Evolutionary conservation across 2,329 filamentous ascomycete genomes (phyloP).

Genomic region (Aureobasidium uvarum): DNA sequence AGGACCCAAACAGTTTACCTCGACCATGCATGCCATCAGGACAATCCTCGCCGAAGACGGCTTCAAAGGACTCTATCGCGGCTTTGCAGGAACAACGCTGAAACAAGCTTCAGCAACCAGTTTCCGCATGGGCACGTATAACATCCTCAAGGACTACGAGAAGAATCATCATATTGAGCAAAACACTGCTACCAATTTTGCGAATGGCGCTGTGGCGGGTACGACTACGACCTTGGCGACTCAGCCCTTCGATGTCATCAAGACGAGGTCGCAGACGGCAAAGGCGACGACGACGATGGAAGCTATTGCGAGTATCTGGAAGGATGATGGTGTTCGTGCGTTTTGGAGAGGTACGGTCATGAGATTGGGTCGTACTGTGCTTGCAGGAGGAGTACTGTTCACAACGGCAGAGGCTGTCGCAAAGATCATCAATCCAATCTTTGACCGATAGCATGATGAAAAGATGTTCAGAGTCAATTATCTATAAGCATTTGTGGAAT

Average conservation of each 20-base stretch:
- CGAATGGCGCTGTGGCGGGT: slow-evolving; percentile 60
- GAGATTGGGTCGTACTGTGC: slow-evolving; percentile 62
- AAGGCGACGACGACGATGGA: slow-evolving; percentile 57
- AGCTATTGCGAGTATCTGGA: slow-evolving; percentile 55
- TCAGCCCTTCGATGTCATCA: slow-evolving; percentile 63
- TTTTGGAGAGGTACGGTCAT: slow-evolving; percentile 69
- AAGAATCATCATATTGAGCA: slow-evolving; percentile 49
- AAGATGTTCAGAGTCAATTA: no score
- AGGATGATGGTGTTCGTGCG: slow-evolving; percentile 58
- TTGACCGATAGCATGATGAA: not conserved
- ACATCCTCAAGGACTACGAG: slow-evolving; percentile 61
- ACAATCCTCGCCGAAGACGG: slow-evolving; percentile 55
- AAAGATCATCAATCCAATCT: slow-evolving; percentile 43
- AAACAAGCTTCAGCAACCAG: slow-evolving; percentile 63
- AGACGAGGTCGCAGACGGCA: slow-evolving; percentile 62
- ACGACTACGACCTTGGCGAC: slow-evolving; percentile 59
- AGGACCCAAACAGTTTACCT: slow-evolving; percentile 49
- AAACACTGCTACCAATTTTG: slow-evolving; percentile 57
- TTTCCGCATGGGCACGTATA: slow-evolving; percentile 62
- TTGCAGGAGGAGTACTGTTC: slow-evolving; percentile 66
- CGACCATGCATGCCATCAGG: slow-evolving; percentile 52
- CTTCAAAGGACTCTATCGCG: slow-evolving; percentile 55
- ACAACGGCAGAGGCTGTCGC: slow-evolving; percentile 61
- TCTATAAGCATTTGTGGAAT: no score
- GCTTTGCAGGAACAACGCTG: slow-evolving; percentile 59